A percentile compares a stretch with the other conserved stretches of the same genome.
phyloP scores from a whole-genome alignment of 1,284 basidiomycete genomes.

The Mycosarcoma mackinlayi region DNA sequence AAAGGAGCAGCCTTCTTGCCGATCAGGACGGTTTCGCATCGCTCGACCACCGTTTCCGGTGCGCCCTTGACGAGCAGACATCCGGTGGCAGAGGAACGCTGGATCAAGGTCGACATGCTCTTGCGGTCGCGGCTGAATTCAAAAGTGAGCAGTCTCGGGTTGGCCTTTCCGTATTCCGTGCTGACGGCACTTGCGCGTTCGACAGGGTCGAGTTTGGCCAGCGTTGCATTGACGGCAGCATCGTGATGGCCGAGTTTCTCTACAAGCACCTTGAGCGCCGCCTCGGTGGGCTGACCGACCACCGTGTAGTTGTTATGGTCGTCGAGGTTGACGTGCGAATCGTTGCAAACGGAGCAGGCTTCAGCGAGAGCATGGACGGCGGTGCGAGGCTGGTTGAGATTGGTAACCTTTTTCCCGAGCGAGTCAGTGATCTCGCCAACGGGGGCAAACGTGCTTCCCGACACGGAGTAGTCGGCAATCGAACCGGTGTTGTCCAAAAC shows the following conservation, averaged over 20 bases:
- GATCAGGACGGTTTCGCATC: conserved; percentile 80
- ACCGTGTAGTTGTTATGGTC: conserved; percentile 83
- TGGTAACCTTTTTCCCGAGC: conserved; percentile 32
- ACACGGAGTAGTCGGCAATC: conserved; percentile 56
- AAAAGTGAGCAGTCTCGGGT: conserved; percentile 87
- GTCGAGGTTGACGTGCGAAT: conserved; percentile 57
- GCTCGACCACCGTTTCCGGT: conserved; percentile 90
- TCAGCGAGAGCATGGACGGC: conserved; percentile 63
- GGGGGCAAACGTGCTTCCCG: conserved; percentile 63
- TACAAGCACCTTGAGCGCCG: conserved; percentile 73
- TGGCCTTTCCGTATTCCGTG: conserved; percentile 82
- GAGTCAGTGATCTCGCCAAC: conserved; percentile 50
- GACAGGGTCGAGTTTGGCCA: conserved; percentile 74
- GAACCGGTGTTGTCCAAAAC: conserved; percentile 21
- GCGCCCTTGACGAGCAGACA: conserved; percentile 88
- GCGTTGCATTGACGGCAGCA: conserved; percentile 71
- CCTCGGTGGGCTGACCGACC: conserved; percentile 91
- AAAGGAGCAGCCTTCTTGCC: conserved; percentile 30
- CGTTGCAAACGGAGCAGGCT: conserved; percentile 66
- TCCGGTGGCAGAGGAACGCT: conserved; percentile 72
- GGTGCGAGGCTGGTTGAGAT: conserved; percentile 57
- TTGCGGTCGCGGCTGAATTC: conserved; percentile 98
- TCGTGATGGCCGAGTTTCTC: conserved; percentile 79
- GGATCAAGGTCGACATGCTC: conserved; percentile 94
- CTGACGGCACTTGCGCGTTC: conserved; percentile 80